phyloP scores from a whole-genome alignment of 1,284 basidiomycete species.

The Rhodotorula sp. region DNA sequence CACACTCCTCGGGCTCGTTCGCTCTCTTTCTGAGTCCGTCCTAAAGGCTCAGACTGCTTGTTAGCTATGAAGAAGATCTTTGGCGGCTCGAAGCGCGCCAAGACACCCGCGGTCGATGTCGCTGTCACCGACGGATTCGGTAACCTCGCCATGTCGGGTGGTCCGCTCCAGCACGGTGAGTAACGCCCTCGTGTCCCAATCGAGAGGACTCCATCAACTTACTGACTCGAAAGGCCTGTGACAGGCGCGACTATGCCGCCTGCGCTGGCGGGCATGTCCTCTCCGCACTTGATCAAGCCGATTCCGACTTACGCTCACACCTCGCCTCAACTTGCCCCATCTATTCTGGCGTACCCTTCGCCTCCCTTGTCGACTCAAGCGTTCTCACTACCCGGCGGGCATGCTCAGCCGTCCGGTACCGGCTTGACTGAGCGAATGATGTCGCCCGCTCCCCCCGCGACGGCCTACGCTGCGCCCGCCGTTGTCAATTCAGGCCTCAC shows the following conservation, averaged over 20 bases:
- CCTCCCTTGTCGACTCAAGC: not conserved
- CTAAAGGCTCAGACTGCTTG: too few relatives aligned
- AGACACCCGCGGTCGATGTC: not conserved
- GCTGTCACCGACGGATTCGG: not conserved
- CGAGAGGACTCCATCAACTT: not conserved
- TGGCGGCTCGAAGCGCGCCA: conserved; percentile 1
- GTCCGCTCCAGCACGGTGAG: not conserved
- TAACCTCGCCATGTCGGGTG: too few relatives aligned
- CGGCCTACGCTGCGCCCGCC: too few relatives aligned
- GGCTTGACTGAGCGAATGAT: not conserved
- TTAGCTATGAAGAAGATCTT: conserved; percentile 21
- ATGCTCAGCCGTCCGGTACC: not conserved
- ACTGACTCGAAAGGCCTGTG: not conserved
- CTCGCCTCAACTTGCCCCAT: not conserved
- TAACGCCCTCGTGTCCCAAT: not conserved
- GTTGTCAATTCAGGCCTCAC: not conserved
- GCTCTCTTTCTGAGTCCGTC: too few relatives aligned
- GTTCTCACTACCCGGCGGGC: not conserved
- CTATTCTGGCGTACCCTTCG: not conserved
- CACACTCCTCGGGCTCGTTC: too few relatives aligned
- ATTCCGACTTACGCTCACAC: not conserved
- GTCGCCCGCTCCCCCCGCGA: not conserved
- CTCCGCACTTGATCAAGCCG: conserved; percentile 1
- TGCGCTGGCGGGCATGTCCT: not conserved
- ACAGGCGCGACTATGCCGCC: not conserved